A percentile compares a stretch with the other conserved stretches of the same genome.
These are phyloP conservation scores for Telfairia occidentalis DNA, from an alignment of 331 rosid genomes.

Conservation along the genomic window DNA sequence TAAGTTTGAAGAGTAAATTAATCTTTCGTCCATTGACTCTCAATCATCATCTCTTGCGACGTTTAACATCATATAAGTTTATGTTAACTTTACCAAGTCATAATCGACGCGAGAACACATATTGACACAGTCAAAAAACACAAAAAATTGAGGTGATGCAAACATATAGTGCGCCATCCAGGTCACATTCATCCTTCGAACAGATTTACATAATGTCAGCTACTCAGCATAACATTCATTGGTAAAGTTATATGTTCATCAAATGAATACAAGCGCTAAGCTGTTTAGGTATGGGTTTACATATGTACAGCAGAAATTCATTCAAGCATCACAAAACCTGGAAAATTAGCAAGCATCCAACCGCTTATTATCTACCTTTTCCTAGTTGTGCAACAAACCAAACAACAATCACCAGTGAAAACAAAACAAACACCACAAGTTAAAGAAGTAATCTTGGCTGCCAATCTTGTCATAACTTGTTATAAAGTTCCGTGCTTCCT, in stretches of 20 bases:
- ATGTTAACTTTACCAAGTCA: not conserved
- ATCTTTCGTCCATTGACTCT: too few species aligned
- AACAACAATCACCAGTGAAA: slow-evolving; percentile 4
- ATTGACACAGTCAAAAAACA: not conserved
- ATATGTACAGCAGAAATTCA: slow-evolving; percentile 19
- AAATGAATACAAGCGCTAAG: slow-evolving; percentile 15
- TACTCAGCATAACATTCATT: not conserved
- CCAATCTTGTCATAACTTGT: slow-evolving; percentile 7
- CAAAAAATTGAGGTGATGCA: not conserved
- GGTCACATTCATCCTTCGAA: not conserved
- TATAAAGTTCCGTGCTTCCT: slow-evolving; percentile 1
- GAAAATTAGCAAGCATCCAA: slow-evolving; percentile 6
- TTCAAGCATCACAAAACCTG: slow-evolving; percentile 15
- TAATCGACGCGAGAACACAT: not conserved
- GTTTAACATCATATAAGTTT: not conserved
- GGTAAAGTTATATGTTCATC: slow-evolving; percentile 5
- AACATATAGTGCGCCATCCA: not conserved
- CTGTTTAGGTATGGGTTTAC: slow-evolving; percentile 9
- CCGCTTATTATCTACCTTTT: not conserved
- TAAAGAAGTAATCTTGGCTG: not conserved
- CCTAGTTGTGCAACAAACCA: slow-evolving; percentile 7
- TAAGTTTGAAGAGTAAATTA: too few species aligned
- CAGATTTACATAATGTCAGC: slow-evolving; percentile 4
- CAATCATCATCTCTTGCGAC: not conserved
- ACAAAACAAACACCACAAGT: not conserved